Percentiles rank a stretch among this genome's conserved stretches.
Conservation (phyloP, 805 yeast genomes). For the Wickerhamia fluorescens region DNA sequence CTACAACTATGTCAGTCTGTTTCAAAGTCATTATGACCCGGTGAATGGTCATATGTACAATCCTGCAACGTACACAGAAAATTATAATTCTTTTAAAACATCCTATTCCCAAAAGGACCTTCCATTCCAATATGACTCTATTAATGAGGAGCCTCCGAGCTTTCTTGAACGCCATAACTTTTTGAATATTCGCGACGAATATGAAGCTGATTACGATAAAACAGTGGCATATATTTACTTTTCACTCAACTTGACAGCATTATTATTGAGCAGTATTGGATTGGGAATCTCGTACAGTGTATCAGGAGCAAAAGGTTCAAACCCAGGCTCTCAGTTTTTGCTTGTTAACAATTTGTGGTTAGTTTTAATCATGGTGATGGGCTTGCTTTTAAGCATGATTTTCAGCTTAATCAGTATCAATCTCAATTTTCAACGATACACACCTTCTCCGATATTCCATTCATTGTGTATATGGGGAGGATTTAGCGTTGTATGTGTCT, state of each 20-base stretch:
- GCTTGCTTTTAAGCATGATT: slow-evolving; percentile 24
- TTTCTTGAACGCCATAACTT: slow-evolving; percentile 14
- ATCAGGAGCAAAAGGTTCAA: slow-evolving; percentile 11
- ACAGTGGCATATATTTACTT: slow-evolving; percentile 31
- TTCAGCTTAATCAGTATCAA: slow-evolving; percentile 30
- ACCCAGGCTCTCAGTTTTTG: slow-evolving; percentile 17
- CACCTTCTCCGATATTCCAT: slow-evolving; percentile 20
- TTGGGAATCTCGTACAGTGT: slow-evolving; percentile 33
- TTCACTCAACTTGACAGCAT: slow-evolving; percentile 25
- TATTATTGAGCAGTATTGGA: slow-evolving; percentile 33
- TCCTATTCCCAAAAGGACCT: too few relatives aligned
- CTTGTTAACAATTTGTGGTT: slow-evolving; percentile 27
- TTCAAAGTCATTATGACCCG: too few relatives aligned
- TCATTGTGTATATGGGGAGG: slow-evolving; percentile 19
- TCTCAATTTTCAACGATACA: slow-evolving; percentile 25
- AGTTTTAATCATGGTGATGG: slow-evolving; percentile 22
- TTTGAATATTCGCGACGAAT: slow-evolving; percentile 16
- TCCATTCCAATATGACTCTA: slow-evolving; percentile 25
- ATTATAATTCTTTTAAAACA: too few relatives aligned
- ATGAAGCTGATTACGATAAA: slow-evolving; percentile 29
- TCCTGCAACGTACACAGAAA: too few relatives aligned
- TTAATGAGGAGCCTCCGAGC: slow-evolving; percentile 26
- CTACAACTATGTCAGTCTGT: too few relatives aligned
- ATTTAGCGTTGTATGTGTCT: slow-evolving; percentile 14
- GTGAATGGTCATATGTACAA: too few relatives aligned